Evolutionary conservation across 495 filamentous ascomycete genomes (phyloP).

Genomic region (Penicillium macrosclerotiorum): DNA sequence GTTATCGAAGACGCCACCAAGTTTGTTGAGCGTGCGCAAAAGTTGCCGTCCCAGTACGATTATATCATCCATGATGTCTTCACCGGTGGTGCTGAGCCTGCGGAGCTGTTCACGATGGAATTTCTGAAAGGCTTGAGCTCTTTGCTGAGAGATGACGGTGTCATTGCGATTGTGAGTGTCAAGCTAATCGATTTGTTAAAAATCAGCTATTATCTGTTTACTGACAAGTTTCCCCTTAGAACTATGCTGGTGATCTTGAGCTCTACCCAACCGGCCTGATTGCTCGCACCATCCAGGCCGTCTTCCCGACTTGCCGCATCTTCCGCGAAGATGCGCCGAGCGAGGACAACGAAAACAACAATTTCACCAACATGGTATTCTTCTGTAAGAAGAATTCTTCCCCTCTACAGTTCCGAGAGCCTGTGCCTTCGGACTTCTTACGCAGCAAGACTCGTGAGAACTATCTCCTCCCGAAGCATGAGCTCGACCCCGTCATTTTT

Average conservation of each 20-base stretch:
- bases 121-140: constrained; percentile 67
- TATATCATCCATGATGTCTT: constrained; percentile 99
- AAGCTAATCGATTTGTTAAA: too few species aligned
- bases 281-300: constrained; percentile 65
- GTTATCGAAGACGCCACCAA: constrained; percentile 77
- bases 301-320: constrained; percentile 79
- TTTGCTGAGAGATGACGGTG: constrained; percentile 73
- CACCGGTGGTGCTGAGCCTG: constrained; percentile 90
- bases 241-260: constrained; percentile 91
- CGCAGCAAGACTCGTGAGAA: constrained; percentile 64
- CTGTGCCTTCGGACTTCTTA: constrained; percentile 64
- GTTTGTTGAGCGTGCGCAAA: constrained; percentile 60
- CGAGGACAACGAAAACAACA: constrained; percentile 40
- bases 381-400: constrained; percentile 50
- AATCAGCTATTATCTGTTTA: not conserved
- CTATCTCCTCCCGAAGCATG: constrained; percentile 71
- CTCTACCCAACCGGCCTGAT: constrained; percentile 68
- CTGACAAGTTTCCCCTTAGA: constrained; percentile 47
- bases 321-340: constrained; percentile 72
- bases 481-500: constrained; percentile 59
- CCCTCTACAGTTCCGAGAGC: constrained; percentile 64
- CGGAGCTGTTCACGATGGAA: constrained; percentile 80
- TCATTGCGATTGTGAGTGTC: constrained; percentile 79
- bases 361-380: constrained; percentile 90
- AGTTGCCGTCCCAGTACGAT: constrained; percentile 59